A percentile compares a stretch with the other conserved stretches of the same genome.
Conservation (phyloP, 148 eudicot genomes). For the Fagopyrum esculentum region DNA sequence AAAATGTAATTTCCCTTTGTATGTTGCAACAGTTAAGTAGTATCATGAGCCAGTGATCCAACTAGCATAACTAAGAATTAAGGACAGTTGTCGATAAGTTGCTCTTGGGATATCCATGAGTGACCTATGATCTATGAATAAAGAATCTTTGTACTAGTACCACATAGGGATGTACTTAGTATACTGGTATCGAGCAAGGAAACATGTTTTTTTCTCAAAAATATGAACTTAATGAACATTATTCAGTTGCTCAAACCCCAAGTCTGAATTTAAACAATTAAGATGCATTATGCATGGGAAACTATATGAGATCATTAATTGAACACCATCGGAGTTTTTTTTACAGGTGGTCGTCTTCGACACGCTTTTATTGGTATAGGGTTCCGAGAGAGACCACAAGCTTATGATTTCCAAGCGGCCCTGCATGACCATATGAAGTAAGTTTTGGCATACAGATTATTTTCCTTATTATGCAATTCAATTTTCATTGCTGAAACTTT, state of each 20-base stretch:
- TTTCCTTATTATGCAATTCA: neutral
- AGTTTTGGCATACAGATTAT: neutral
- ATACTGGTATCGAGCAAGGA: neutral
- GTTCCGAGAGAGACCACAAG: conserved; percentile 90
- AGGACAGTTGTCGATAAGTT: neutral
- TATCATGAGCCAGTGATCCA: neutral
- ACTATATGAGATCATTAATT: neutral
- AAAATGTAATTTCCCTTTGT: neutral
- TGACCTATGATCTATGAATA: neutral
- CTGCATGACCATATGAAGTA: conserved; percentile 99
- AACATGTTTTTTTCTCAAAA: neutral
- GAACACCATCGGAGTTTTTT: neutral
- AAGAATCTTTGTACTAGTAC: neutral
- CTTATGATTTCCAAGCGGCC: conserved; percentile 98
- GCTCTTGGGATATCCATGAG: neutral
- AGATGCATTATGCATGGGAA: neutral
- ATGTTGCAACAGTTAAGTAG: neutral
- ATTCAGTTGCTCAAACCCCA: neutral
- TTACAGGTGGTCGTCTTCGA: conserved; percentile 82
- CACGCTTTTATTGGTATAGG: conserved; percentile 97
- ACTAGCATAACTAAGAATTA: neutral
- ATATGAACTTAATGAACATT: neutral
- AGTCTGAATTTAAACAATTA: neutral
- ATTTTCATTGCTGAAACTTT: neutral
- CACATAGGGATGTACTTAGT: neutral